phyloP scores from a whole-genome alignment of 2,329 filamentous ascomycete species.

The Colletotrichum sp. region DNA sequence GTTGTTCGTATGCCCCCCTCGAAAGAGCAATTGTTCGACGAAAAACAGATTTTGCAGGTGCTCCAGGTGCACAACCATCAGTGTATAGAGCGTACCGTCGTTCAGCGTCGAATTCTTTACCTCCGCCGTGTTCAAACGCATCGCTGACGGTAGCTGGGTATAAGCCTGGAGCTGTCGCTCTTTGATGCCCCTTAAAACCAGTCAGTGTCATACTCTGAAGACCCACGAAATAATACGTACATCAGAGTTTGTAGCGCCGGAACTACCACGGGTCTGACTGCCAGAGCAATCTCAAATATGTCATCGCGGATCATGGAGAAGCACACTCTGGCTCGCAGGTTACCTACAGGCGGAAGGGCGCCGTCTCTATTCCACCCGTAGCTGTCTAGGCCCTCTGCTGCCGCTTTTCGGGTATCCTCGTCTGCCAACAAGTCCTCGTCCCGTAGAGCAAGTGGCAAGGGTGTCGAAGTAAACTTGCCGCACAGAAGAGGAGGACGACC shows the following conservation, averaged over 20 bases:
- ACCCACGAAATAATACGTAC: background rate
- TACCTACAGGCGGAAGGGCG: fast-evolving
- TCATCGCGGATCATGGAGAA: background rate
- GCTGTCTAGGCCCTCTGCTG: background rate
- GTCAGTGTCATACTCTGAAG: background rate
- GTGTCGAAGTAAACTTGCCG: background rate
- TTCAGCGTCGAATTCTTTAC: background rate
- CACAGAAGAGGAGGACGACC: background rate
- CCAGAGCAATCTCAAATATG: background rate
- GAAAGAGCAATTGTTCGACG: background rate
- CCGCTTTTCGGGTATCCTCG: background rate
- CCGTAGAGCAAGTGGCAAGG: background rate
- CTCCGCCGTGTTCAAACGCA: background rate
- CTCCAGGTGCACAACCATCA: background rate
- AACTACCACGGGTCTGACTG: background rate
- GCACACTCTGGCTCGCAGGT: background rate
- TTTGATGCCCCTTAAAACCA: background rate
- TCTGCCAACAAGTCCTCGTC: background rate
- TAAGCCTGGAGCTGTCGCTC: background rate
- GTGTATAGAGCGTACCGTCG: background rate
- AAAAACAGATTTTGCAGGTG: background rate
- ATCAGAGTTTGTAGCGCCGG: background rate
- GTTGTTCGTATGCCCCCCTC: background rate
- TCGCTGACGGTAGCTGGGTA: background rate
- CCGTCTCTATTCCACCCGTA: background rate